A percentile compares a stretch with the other conserved stretches of the same genome.
Evolutionary conservation across 768 basidiomycete genomes (phyloP).

Genomic region (Boletus subcaerulescens): DNA sequence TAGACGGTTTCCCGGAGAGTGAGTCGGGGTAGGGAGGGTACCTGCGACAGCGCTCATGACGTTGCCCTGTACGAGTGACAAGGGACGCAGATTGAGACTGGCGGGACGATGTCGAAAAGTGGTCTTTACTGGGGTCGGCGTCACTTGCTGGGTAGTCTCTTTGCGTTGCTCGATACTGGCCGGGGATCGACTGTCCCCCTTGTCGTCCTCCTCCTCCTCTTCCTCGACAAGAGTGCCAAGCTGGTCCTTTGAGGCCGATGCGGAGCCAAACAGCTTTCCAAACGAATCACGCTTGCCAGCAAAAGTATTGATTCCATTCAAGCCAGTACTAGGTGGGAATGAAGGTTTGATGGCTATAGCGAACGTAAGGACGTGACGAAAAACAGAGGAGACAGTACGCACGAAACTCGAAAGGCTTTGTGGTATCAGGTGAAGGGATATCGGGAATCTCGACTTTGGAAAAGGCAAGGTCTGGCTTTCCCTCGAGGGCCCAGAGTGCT

Average conservation of each 20-base stretch:
- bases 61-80: conserved; percentile 62
- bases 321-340: conserved; percentile 47
- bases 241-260: conserved; percentile 70
- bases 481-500: conserved; percentile 86
- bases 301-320: conserved; percentile 38
- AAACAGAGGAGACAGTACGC: conserved; percentile 31
- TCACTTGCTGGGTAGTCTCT: conserved; percentile 24
- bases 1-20: conserved; percentile 47
- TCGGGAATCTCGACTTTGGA: conserved; percentile 85
- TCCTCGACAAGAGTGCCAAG: conserved; percentile 80
- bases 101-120: conserved; percentile 60
- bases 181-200: conserved; percentile 43
- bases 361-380: background rate
- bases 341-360: conserved; percentile 58
- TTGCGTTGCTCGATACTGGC: conserved; percentile 8
- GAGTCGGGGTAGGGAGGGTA: conserved; percentile 52
- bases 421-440: conserved; percentile 54
- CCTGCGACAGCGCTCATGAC: conserved; percentile 35
- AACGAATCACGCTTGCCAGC: conserved; percentile 78
- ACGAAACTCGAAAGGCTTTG: conserved; percentile 68
- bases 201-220: conserved; percentile 82
- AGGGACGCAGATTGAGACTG: conserved; percentile 62
- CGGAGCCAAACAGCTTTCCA: conserved; percentile 58
- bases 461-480: conserved; percentile 67
- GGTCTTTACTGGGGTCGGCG: conserved; percentile 36